phyloP scores from a whole-genome alignment of 1,284 basidiomycete species.

The Rhodotorula sp. region DNA sequence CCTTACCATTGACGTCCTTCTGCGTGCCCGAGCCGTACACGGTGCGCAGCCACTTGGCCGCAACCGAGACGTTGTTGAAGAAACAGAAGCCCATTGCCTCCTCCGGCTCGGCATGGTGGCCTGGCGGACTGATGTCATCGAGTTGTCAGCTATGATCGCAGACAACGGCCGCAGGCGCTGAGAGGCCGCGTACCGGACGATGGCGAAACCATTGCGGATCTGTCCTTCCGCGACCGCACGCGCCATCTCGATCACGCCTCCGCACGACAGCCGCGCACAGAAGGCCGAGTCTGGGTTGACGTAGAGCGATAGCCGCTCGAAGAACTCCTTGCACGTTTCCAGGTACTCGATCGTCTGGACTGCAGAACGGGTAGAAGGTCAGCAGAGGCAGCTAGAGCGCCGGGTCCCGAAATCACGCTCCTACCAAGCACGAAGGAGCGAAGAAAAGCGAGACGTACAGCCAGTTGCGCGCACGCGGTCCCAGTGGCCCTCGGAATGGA shows the following conservation, averaged over 20 bases:
- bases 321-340: constrained; percentile 60
- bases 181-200: constrained; percentile 63
- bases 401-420: no score
- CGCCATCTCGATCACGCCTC: constrained; percentile 89
- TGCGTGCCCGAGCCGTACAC: constrained; percentile 71
- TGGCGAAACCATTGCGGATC: constrained; percentile 86
- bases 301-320: constrained; percentile 88
- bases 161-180: not conserved
- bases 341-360: constrained; percentile 40
- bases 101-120: constrained; percentile 97
- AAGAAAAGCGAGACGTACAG: constrained; percentile 57
- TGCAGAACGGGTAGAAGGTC: constrained; percentile 7
- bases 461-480: constrained; percentile 78
- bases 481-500: constrained; percentile 89
- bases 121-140: constrained; percentile 64
- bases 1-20: constrained; percentile 24
- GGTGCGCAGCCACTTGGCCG: constrained; percentile 57
- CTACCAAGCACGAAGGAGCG: not conserved
- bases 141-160: not conserved
- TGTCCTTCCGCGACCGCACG: constrained; percentile 79
- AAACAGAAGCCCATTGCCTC: constrained; percentile 99
- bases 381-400: not conserved
- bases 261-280: constrained; percentile 84
- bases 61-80: constrained; percentile 97
- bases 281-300: constrained; percentile 81